Conservation (phyloP, 495 filamentous ascomycete species). For the Penicillium bovifimosum region DNA sequence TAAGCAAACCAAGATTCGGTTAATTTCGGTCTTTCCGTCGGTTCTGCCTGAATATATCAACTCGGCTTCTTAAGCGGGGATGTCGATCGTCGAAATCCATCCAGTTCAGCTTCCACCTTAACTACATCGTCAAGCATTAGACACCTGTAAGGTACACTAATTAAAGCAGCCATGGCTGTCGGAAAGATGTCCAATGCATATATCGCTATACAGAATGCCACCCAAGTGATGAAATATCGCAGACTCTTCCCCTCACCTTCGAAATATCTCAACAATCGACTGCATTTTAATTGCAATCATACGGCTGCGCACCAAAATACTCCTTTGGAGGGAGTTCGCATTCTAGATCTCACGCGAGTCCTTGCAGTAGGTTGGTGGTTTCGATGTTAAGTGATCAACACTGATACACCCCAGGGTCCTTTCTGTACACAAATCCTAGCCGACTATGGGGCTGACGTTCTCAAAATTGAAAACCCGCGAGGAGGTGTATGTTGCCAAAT, state of each 20-base stretch:
- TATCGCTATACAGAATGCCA: background rate
- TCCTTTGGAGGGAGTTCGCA: slow-evolving; percentile 67
- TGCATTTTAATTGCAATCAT: background rate
- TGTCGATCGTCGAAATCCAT: too few relatives aligned
- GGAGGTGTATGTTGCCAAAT: slow-evolving; percentile 47
- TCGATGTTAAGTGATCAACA: background rate
- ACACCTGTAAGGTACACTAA: background rate
- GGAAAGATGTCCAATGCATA: background rate
- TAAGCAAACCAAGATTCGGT: too few relatives aligned
- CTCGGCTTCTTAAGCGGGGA: too few relatives aligned
- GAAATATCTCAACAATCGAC: background rate
- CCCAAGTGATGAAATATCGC: background rate
- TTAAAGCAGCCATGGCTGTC: background rate
- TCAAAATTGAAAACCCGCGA: slow-evolving; percentile 85
- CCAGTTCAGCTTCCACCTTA: too few relatives aligned
- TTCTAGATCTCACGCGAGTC: slow-evolving; percentile 85
- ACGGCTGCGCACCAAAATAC: background rate
- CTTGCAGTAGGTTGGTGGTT: slow-evolving; percentile 60
- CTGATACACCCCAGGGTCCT: slow-evolving; percentile 41
- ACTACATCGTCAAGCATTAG: too few relatives aligned
- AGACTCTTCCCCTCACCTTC: background rate
- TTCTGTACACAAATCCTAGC: slow-evolving; percentile 93
- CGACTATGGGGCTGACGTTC: slow-evolving; percentile 84
- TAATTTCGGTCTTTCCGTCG: too few relatives aligned
- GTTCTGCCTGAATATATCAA: too few relatives aligned